Evolutionary conservation across 2,329 filamentous ascomycete species (phyloP).

Genomic region (Colletotrichum sp.): DNA sequence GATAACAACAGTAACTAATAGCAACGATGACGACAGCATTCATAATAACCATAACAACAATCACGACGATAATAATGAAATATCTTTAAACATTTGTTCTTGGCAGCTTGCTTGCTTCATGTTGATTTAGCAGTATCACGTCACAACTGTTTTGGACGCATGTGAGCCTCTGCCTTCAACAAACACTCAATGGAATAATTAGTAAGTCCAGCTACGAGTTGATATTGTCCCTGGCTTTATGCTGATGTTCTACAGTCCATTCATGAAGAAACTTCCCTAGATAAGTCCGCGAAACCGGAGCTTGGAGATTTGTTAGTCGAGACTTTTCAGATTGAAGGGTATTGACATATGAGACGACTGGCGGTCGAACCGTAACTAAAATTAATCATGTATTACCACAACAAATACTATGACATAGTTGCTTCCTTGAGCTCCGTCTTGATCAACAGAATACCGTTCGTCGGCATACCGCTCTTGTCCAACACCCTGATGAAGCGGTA

Average conservation of each 20-base stretch:
- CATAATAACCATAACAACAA: fast-evolving
- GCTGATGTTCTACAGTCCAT: too few species aligned
- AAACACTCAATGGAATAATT: too few species aligned
- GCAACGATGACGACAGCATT: fast-evolving
- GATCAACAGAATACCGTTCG: constrained; percentile 75
- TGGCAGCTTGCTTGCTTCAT: fast-evolving
- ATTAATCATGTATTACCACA: too few species aligned
- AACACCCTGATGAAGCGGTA: constrained; percentile 80
- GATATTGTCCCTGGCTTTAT: too few species aligned
- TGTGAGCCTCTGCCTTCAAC: fast-evolving
- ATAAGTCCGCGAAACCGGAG: too few species aligned
- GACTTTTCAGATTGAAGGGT: too few species aligned
- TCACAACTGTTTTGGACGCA: too few species aligned
- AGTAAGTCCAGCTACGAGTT: fast-evolving
- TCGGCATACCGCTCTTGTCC: constrained; percentile 69
- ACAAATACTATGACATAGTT: too few species aligned
- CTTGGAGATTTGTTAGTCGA: too few species aligned
- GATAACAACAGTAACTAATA: too few species aligned
- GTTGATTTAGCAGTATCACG: too few species aligned
- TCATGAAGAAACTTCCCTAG: too few species aligned
- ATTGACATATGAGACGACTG: fast-evolving
- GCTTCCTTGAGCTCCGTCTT: constrained; percentile 40
- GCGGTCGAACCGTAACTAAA: fast-evolving
- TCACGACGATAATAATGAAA: not conserved
- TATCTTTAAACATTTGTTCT: fast-evolving